Evolutionary conservation across 202 grass and related monocot species (phyloP), one percentile per base, ranked within the genome.

Genomic region (Musa balbisiana): DNA sequence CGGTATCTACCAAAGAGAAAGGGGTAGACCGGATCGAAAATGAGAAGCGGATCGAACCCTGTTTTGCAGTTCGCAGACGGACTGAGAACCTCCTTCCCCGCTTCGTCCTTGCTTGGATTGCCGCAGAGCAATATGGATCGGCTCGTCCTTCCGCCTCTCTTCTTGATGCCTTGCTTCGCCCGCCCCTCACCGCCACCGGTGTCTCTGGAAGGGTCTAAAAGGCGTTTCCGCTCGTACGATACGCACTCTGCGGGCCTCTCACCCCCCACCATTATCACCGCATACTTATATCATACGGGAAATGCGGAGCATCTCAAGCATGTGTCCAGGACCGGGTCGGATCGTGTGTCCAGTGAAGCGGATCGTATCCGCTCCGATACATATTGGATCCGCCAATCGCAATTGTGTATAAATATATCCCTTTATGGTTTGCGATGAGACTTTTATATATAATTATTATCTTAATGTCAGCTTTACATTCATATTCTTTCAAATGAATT

Each of bases 131-230:
- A 65, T 65, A 3, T 14, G 11, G 22, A 65, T 65, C 23, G 12
- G 4, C 56, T 19, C 24, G 2, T 10, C 9, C 63, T 26, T 24
- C 63, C 9, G 23, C 63, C 23, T 24, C n/a, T 25, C 62, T 23
- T 64, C 10, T 11, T 13, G 22, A 25, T 26, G 22, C 63, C 23
- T 65, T 65, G 63, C 63, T 12, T 65, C 63, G 63, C 55, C 62
- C 62, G 9, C 63, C 22, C 27, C 63, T 26, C 63, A 65, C 63
- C 63, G 23, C 63, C 20, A 65, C 0, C 21, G 63, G 9, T 23
- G 63, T 65, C 26, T 65, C 63, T 65, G 11, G 63, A 65, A 65
- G 26, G 63, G 17, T 65, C 63, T 24, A 65, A 23, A 65, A 23
- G 11, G 11, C 23, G 63, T 11, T 65, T 65, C 63, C 22, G 63